Evolutionary conservation across 768 basidiomycete species (phyloP).

Genomic region (Termitomyces sp.): DNA sequence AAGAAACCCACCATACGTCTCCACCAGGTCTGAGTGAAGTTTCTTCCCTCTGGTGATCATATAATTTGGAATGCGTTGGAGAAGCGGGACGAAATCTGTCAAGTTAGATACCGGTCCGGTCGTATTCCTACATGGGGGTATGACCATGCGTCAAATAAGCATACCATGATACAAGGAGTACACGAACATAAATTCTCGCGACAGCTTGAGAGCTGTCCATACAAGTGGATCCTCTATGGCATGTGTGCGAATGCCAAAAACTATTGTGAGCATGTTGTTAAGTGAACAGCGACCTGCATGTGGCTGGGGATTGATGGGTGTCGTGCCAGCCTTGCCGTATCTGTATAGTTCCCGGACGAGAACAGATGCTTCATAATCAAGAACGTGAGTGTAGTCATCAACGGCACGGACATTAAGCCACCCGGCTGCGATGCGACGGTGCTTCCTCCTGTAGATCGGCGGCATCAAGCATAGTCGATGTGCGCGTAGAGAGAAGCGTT

Average conservation of each 20-base stretch:
- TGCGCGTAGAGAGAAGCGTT: background rate
- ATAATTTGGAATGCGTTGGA: constrained; percentile 32
- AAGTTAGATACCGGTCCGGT: constrained; percentile 40
- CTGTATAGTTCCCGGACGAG: constrained; percentile 31
- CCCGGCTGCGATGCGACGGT: constrained; percentile 31
- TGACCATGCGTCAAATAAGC: constrained; percentile 1
- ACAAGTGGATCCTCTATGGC: constrained; percentile 31
- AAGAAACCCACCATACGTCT: constrained; percentile 33
- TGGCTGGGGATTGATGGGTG: constrained; percentile 32
- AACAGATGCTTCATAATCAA: constrained; percentile 34
- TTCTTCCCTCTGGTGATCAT: constrained; percentile 31
- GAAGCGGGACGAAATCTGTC: constrained; percentile 36
- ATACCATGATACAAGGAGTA: background rate
- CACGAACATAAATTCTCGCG: constrained; percentile 40
- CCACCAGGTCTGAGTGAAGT: constrained; percentile 31
- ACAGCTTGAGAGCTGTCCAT: constrained; percentile 26
- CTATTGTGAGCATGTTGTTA: constrained; percentile 41
- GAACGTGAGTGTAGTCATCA: constrained; percentile 25
- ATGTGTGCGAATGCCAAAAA: constrained; percentile 37
- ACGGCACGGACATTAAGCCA: constrained; percentile 29
- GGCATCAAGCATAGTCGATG: background rate
- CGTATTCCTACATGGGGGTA: constrained; percentile 24
- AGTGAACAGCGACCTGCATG: constrained; percentile 32
- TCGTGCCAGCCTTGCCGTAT: constrained; percentile 22
- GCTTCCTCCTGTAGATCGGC: constrained; percentile 30